These are phyloP conservation scores for Ascoidea asiatica DNA, from an alignment of 805 yeast genomes.

Conservation along the genomic window DNA sequence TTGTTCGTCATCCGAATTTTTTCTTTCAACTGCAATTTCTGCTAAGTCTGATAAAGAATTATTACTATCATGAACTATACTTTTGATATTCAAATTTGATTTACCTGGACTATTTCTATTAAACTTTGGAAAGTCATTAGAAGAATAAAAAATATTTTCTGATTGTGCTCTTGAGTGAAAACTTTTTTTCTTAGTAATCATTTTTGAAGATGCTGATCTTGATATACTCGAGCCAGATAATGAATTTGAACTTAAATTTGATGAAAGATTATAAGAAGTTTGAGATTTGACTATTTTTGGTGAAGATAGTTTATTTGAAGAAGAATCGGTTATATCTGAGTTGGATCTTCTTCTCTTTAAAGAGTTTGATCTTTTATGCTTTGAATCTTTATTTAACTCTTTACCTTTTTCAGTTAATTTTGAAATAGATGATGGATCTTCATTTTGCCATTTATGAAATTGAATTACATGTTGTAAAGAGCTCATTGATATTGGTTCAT, in stretches of 20 bases:
- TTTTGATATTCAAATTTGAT: too few relatives aligned
- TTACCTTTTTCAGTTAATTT: constrained; percentile 2
- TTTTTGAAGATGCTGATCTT: background rate
- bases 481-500: constrained; percentile 6
- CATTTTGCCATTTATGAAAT: constrained; percentile 47
- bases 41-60: background rate
- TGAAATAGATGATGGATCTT: constrained; percentile 12
- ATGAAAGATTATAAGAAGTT: too few relatives aligned
- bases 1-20: too few relatives aligned
- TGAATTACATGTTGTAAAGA: constrained; percentile 36
- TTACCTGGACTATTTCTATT: too few relatives aligned
- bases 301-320: too few relatives aligned
- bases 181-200: background rate
- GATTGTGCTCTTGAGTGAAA: background rate
- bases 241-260: too few relatives aligned
- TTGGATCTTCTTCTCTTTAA: constrained; percentile 6
- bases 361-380: background rate
- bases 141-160: background rate
- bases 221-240: too few relatives aligned
- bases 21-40: background rate
- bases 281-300: constrained; percentile 2
- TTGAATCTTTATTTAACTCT: background rate
- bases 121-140: background rate
- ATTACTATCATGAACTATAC: too few relatives aligned
- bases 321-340: constrained; percentile 2